Base-by-base conservation (phyloP, 2,329 filamentous ascomycete genomes). In the Hypoxylon rubiginosum region DNA sequence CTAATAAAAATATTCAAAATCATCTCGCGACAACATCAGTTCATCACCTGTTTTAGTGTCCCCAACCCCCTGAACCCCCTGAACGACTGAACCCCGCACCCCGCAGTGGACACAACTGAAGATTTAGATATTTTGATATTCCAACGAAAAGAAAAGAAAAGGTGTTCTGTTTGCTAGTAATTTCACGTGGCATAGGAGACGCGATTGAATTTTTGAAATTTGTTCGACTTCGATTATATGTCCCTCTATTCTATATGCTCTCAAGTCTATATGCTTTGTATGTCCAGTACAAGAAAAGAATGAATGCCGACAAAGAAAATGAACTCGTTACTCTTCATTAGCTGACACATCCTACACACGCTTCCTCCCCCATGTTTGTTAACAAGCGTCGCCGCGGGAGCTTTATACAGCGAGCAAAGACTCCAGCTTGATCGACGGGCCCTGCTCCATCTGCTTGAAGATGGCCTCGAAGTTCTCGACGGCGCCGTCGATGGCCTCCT, bases 391-490 rank as follows among this genome's bases (percentile, higher is more conserved):
- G 15, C 36, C n/a, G 4, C 36, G 11, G n/a, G n/a, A 43, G 13
- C 13, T 41, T 43, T 43, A 17, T 7, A 43, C 39, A 7, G n/a
- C n/a, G 4, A 43, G 39, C 7, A 43, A 10, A 43, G 39, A 43
- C 4, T 43, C 39, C 4, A 43, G 39, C 39, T 43, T 43, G 39
- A 43, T 43, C n/a, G n/a, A 17, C 4, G 39, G 39, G 11, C 46
- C 46, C 6, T 26, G 24, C 13, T 17, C 21, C 46, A 49, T 26
- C 26, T 30, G 11, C 21, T 26, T 28, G 46, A 49, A 49, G 24
- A 49, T 30, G 21, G 46, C 24, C 46, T 49, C 46, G 46, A 49
- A 49, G 21, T 15, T 49, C 46, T 49, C 21, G 21, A 30, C 46
- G 15, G 46, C 46, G 15, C 46, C 46, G 24, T 49, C 46, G 13